Evolutionary conservation across 2,329 filamentous ascomycete species (phyloP).

Genomic region (Aspergillus nomiae): DNA sequence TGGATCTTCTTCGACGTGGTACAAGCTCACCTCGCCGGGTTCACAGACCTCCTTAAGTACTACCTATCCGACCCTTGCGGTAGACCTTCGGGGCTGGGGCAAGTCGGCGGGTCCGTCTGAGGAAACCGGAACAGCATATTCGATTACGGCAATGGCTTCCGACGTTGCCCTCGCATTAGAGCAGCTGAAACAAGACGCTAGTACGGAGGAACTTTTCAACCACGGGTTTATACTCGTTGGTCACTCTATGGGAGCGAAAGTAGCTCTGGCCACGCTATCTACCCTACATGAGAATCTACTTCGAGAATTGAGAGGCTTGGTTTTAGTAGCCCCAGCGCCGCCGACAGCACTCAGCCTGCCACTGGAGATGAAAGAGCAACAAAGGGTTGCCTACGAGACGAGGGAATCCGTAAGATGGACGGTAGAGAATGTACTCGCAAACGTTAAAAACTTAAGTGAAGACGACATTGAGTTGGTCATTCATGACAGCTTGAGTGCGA

Average conservation of each 20-base stretch:
- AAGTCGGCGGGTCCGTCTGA: conserved; percentile 31
- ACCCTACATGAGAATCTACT: conserved; percentile 8
- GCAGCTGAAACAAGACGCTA: conserved; percentile 14
- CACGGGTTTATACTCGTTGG: conserved; percentile 36
- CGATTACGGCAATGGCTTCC: conserved; percentile 20
- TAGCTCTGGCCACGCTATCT: conserved; percentile 27
- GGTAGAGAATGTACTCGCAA: conserved; percentile 35
- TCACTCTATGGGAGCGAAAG: conserved; percentile 46
- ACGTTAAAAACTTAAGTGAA: conserved; percentile 9
- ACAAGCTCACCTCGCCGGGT: conserved; percentile 25
- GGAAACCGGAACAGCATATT: conserved; percentile 26
- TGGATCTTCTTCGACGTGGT: conserved; percentile 38
- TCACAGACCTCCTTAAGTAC: conserved; percentile 19
- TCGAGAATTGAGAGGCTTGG: conserved; percentile 28
- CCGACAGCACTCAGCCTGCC: conserved; percentile 35
- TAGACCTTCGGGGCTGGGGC: conserved; percentile 44
- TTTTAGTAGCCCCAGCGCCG: conserved; percentile 39
- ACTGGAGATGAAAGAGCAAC: conserved; percentile 36
- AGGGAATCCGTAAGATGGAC: conserved; percentile 33
- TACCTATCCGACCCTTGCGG: conserved; percentile 25
- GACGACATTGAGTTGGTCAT: conserved; percentile 24
- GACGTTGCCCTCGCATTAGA: conserved; percentile 19
- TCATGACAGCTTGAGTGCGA: conserved; percentile 33
- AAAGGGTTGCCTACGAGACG: conserved; percentile 35
- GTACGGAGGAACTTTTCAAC: conserved; percentile 25